Base-by-base conservation (phyloP, 2,329 filamentous ascomycete genomes). In the Venturia carpophila region DNA sequence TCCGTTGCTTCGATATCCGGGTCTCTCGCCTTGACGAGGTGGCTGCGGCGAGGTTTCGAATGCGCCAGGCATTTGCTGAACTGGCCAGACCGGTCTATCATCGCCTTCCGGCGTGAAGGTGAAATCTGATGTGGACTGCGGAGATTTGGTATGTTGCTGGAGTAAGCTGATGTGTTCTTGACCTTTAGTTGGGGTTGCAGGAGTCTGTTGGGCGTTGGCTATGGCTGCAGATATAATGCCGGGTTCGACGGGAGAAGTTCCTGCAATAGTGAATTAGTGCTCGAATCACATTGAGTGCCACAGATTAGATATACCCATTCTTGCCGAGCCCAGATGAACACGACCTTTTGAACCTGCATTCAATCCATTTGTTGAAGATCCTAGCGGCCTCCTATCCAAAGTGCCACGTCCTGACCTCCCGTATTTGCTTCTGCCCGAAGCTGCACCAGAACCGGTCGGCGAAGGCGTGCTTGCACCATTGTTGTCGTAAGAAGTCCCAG, bases 51-150 rank as follows among this genome's bases (percentile, higher is more conserved):
- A 69, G 66, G 49, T 69, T 67, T 42, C 69, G 70, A 30, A 60
- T 55, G 69, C 68, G 55, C 68, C 56, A 27, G 66, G 41, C 39
- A 69, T 66, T 62, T 64, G 67, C 27, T 63, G 62, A 76, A 87
- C 85, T 55, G 90, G 89, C 87, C 89, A 91, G 63, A 87, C 86
- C 74, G 91, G 84, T 65, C 88, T 86, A 66, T 88, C 91, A 0
- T 90, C 87, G 1, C 92, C 93, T 71, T 95, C 90, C 76, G 92
- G 97, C 15, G 91, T 96, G 73, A 99, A 99, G 11, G 94, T 99
- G 74, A 99, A 99, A 71, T 97, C 91, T 0, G 90, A 89, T 65
- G 92, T 91, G 6, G 88, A 84, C 5, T 90, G 86, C 43, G 83
- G 86, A 4, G 83, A 87, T 66, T 80, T 80, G 21, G 64, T 21